Evolutionary conservation across 176 grass and related monocot species (phyloP).

Genomic region (Carex myosuroides): DNA sequence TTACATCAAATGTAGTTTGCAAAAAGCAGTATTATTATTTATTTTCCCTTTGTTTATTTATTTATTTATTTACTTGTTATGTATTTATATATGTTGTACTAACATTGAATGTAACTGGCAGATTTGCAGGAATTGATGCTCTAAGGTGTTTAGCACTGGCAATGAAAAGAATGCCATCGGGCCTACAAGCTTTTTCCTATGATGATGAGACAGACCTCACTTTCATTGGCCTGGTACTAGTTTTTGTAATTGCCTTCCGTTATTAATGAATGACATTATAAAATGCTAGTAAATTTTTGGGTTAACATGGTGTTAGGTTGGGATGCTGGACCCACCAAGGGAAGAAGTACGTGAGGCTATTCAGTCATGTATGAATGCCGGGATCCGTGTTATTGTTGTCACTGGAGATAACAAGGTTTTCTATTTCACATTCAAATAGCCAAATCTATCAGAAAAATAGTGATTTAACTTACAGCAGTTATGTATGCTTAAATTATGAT

Average conservation of each 20-base stretch:
- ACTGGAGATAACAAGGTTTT: constrained; percentile 97
- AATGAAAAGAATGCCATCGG: constrained; percentile 80
- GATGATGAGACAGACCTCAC: constrained; percentile 83
- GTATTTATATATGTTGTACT: neutral
- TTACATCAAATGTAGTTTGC: neutral
- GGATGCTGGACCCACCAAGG: constrained; percentile 98
- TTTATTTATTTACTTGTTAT: neutral
- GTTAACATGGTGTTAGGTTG: constrained; percentile 47
- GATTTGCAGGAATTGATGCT: constrained; percentile 94
- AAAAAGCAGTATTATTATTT: neutral
- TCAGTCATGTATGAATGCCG: constrained; percentile 85
- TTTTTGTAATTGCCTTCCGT: constrained; percentile 19
- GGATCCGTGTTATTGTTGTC: constrained; percentile 98
- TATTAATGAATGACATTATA: constrained; percentile 12
- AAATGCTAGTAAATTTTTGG: constrained; percentile 22
- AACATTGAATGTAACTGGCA: constrained; percentile 11
- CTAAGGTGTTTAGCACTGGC: constrained; percentile 92
- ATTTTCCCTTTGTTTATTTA: neutral
- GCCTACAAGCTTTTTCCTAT: constrained; percentile 74
- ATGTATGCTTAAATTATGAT: neutral
- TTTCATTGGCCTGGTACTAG: constrained; percentile 89
- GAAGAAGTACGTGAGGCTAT: constrained; percentile 88
- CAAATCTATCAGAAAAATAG: neutral
- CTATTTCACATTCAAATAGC: neutral
- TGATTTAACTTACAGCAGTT: neutral